Conservation (phyloP, 2,329 filamentous ascomycete genomes). For the Monilinia fructigena region DNA sequence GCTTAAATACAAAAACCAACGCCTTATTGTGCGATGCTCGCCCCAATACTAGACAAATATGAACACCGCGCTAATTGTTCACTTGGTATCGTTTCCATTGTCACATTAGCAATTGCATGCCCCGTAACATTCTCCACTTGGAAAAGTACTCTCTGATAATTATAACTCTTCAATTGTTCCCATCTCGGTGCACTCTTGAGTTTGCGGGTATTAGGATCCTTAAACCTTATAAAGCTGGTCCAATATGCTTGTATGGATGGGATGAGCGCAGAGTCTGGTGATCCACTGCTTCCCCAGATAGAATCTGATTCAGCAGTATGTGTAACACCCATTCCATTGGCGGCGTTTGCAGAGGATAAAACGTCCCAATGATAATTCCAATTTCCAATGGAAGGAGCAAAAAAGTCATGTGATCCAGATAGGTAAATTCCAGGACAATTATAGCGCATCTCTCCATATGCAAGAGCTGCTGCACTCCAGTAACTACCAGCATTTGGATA, state of each 20-base stretch:
- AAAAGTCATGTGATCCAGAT: conserved; percentile 29
- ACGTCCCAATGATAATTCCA: conserved; percentile 68
- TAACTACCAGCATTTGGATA: conserved; percentile 53
- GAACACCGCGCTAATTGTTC: conserved; percentile 17
- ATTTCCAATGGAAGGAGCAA: conserved; percentile 39
- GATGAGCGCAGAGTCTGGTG: conserved; percentile 42
- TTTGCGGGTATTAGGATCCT: conserved; percentile 61
- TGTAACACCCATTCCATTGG: conserved; percentile 58
- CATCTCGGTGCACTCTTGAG: conserved; percentile 49
- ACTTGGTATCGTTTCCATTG: conserved; percentile 21
- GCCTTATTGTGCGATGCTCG: conserved; percentile 1
- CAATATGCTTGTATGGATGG: conserved; percentile 66
- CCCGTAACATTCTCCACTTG: conserved; percentile 7
- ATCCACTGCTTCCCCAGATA: conserved; percentile 55
- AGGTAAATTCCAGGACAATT: conserved; percentile 62
- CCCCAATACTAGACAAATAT: conserved; percentile 23
- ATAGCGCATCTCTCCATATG: conserved; percentile 65
- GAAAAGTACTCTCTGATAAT: conserved; percentile 10
- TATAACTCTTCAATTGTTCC: conserved; percentile 39
- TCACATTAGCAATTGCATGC: background rate
- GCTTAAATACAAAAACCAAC: background rate
- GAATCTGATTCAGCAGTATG: conserved; percentile 66
- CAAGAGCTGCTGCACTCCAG: conserved; percentile 58
- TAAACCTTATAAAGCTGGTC: conserved; percentile 66
- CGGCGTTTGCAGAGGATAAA: conserved; percentile 53